Conservation (phyloP, 805 yeast genomes). For the Starmerella riodocensis region DNA sequence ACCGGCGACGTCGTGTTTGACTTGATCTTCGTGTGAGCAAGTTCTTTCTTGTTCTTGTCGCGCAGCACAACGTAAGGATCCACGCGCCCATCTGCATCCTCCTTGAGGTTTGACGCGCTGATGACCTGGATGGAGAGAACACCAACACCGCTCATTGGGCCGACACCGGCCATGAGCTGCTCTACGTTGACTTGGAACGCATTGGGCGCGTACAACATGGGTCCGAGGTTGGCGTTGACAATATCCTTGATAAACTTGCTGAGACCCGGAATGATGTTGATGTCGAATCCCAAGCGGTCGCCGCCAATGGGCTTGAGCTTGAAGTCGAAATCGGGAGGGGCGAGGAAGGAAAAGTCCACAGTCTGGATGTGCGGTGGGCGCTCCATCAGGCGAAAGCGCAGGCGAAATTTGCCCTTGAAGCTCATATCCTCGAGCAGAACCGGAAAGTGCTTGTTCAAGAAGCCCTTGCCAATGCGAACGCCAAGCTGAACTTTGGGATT, state of each 20-base stretch:
- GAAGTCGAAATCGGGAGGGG: conserved; percentile 82
- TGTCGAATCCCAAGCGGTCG: conserved; percentile 72
- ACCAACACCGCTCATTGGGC: conserved; percentile 73
- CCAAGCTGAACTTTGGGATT: conserved; percentile 71
- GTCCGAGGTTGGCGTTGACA: conserved; percentile 77
- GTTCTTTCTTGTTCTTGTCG: conserved; percentile 34
- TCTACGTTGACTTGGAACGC: conserved; percentile 88
- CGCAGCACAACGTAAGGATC: conserved; percentile 81
- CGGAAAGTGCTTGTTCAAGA: conserved; percentile 51
- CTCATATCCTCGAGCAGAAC: conserved; percentile 69
- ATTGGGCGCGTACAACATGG: conserved; percentile 76
- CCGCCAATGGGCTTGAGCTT: conserved; percentile 69
- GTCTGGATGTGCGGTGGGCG: conserved; percentile 90
- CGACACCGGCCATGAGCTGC: conserved; percentile 73
- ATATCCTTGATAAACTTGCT: conserved; percentile 69
- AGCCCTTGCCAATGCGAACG: conserved; percentile 64
- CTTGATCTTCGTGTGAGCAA: conserved; percentile 58
- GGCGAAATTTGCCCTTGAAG: conserved; percentile 58
- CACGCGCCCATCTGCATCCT: conserved; percentile 58
- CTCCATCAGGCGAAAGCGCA: conserved; percentile 78
- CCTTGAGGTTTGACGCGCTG: conserved; percentile 57
- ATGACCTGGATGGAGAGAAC: conserved; percentile 58
- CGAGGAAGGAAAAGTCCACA: conserved; percentile 68
- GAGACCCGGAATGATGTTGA: conserved; percentile 72
- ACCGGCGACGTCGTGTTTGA: conserved; percentile 56